Conservation (phyloP, 1,284 basidiomycete genomes). For the Ustilago sp. region DNA sequence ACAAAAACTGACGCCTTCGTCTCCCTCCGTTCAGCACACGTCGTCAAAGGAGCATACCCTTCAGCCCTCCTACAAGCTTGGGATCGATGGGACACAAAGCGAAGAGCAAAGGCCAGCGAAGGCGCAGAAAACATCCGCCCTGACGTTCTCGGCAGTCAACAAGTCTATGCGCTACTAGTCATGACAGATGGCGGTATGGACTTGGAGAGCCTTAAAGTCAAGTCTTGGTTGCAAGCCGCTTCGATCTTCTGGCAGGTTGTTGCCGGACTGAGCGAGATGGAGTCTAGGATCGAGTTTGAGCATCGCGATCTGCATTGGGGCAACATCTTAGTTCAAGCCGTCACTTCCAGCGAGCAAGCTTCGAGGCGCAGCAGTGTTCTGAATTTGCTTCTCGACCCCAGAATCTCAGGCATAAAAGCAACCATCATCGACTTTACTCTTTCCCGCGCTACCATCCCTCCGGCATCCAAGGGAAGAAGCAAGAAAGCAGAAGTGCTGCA, state of each 20-base stretch:
- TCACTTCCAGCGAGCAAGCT: neutral
- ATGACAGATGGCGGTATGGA: slow-evolving; percentile 89
- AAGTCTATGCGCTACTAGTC: slow-evolving; percentile 87
- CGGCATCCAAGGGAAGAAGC: slow-evolving; percentile 10
- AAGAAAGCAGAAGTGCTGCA: slow-evolving; percentile 39
- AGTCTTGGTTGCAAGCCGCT: slow-evolving; percentile 85
- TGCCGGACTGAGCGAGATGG: slow-evolving; percentile 80
- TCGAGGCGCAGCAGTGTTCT: neutral
- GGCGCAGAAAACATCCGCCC: slow-evolving; percentile 88
- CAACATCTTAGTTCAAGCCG: slow-evolving; percentile 81
- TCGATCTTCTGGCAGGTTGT: slow-evolving; percentile 91
- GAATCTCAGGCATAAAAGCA: slow-evolving; percentile 75
- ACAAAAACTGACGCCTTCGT: slow-evolving; percentile 36
- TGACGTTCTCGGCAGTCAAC: slow-evolving; percentile 77
- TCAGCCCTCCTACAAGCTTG: slow-evolving; percentile 81
- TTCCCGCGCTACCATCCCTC: slow-evolving; percentile 73
- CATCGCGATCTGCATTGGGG: slow-evolving; percentile 98
- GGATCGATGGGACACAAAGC: slow-evolving; percentile 80
- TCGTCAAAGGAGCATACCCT: slow-evolving; percentile 88
- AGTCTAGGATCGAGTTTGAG: slow-evolving; percentile 85
- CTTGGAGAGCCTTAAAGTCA: slow-evolving; percentile 83
- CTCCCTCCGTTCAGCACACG: slow-evolving; percentile 74
- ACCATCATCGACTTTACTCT: slow-evolving; percentile 95
- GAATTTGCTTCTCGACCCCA: slow-evolving; percentile 62
- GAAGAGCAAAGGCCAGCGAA: slow-evolving; percentile 70